A percentile compares a stretch with the other conserved stretches of the same genome.
These are phyloP conservation scores for Diplotaxis tenuifolia DNA, from an alignment of 345 rosid species.

Conservation along the genomic window DNA sequence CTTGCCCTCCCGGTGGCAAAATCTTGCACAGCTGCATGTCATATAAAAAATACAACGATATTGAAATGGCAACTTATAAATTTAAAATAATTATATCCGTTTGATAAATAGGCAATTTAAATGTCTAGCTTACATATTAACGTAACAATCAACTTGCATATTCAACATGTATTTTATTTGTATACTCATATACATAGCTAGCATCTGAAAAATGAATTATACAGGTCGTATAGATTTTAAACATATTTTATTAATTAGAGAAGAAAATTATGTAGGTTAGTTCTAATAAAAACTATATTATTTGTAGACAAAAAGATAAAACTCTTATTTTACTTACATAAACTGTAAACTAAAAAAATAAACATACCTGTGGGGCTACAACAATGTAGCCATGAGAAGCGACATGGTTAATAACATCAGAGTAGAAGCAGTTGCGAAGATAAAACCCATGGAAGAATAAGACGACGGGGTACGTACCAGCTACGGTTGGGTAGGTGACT, in stretches of 20 bases:
- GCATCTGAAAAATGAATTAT: background rate
- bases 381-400: conserved; percentile 39
- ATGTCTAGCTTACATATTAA: background rate
- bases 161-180: background rate
- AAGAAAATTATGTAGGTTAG: background rate
- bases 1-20: conserved; percentile 30
- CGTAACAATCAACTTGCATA: background rate
- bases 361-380: conserved; percentile 35
- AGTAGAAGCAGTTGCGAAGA: conserved; percentile 33
- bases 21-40: conserved; percentile 17
- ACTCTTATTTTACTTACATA: background rate
- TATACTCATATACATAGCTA: background rate
- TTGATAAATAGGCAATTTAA: background rate
- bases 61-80: background rate
- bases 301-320: background rate
- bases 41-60: background rate
- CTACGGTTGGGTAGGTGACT: conserved; percentile 26
- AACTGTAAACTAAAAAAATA: background rate
- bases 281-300: background rate
- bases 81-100: background rate
- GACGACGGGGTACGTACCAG: conserved; percentile 38
- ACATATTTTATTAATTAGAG: background rate
- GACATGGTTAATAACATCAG: conserved; percentile 29
- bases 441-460: conserved; percentile 38
- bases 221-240: background rate